Evolutionary conservation across 108 stramenopile genomes (phyloP).

Genomic region (Skeletonema grethae): DNA sequence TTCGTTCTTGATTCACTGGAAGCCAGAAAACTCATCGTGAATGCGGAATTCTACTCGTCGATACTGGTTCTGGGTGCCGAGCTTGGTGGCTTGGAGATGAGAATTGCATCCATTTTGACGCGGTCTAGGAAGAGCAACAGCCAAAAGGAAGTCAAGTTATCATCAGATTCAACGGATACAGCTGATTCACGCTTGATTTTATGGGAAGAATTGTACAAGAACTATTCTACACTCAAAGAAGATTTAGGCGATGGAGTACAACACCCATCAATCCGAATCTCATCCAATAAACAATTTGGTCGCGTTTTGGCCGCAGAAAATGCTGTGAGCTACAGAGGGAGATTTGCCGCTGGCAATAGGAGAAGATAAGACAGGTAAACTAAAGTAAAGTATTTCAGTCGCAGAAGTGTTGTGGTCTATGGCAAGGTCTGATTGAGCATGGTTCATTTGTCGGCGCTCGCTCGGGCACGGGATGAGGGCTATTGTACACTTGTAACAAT

Average conservation of each 20-base stretch:
- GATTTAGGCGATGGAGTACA: conserved; percentile 7
- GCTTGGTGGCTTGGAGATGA: conserved; percentile 58
- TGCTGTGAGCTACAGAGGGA: conserved; percentile 35
- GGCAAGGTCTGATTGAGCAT: no score
- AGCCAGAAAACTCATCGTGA: conserved; percentile 64
- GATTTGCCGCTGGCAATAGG: conserved; percentile 2
- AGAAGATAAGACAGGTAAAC: conserved; percentile 2
- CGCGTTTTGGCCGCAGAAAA: conserved; percentile 47
- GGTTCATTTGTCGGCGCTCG: no score
- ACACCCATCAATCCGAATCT: conserved; percentile 34
- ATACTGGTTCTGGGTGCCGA: conserved; percentile 55
- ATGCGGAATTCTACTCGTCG: conserved; percentile 66
- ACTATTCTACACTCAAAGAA: conserved; percentile 44
- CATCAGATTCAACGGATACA: conserved; percentile 10
- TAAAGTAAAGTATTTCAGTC: not conserved
- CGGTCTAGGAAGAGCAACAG: conserved; percentile 19
- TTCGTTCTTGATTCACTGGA: conserved; percentile 71
- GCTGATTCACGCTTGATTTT: conserved; percentile 10
- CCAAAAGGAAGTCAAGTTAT: conserved; percentile 18
- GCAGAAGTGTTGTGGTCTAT: no score
- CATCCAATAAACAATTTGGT: conserved; percentile 29
- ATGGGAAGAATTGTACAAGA: conserved; percentile 37
- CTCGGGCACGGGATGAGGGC: no score
- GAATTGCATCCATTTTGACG: conserved; percentile 60
- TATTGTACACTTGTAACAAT: no score